Evolutionary conservation across 768 basidiomycete species (phyloP), one percentile per base, ranked within the genome.

Genomic region (Coprinopsis marcescibilis): DNA sequence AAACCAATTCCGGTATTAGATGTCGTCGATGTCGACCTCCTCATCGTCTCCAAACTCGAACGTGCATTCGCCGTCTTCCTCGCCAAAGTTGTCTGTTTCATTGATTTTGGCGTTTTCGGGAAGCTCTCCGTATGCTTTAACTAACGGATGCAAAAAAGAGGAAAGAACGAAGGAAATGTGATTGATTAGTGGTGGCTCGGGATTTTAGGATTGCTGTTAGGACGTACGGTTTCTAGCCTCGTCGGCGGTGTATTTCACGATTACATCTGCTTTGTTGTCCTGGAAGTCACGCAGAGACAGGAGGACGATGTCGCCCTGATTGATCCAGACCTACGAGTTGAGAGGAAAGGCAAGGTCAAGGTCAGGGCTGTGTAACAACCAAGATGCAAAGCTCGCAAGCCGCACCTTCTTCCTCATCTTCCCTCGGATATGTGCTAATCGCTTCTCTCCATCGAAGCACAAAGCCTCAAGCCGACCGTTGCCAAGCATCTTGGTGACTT

Each of bases 351-450:
- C 30, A 32, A 8, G 30, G 30, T n/a, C n/a, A 32, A 32, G 30
- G 10, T 32, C 30, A 32, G 30, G 45, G n/a, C 21, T 32, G 33
- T 19, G 17, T 42, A 14, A 46, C 21, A 29, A 17, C 15, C 6
- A 48, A 23, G 32, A 17, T 17, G 19, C 23, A 10, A 25, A 27
- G 33, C 20, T 33, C 41, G n/a, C 7, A 35, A 10, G 4, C 65
- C 80, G 51, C 55, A 86, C 95, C 87, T 99, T 99, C 72, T 98
- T 99, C 57, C 96, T 73, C 95, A 99, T 94, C 73, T 97, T 97
- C 30, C 96, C 96, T 69, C 96, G 79, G 58, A 99, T 98, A 64
- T 99, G 96, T 7, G 92, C 94, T 64, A 98, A 72, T 60, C 96
- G 76, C 69, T 96, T 97, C 77, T 95, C 93, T 23, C 96, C 95